Evolutionary conservation across 345 rosid genomes (phyloP), one percentile per base, ranked within the genome.

Genomic region (Cardamine resedifolia): DNA sequence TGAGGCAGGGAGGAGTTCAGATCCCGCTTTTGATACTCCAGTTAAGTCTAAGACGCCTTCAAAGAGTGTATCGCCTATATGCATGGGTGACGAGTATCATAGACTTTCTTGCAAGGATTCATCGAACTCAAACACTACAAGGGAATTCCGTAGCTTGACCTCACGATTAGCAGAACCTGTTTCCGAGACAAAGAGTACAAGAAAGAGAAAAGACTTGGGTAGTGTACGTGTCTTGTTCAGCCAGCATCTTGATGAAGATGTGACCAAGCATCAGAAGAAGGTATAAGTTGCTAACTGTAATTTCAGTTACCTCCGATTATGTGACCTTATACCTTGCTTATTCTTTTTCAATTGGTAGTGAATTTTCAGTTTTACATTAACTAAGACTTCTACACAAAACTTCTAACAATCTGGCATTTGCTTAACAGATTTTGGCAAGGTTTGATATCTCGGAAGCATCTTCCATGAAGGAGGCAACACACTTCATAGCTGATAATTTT

Each of bases 181-280:
- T 74, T 75, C 82, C 47, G 77, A 79, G 45, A 66, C 63, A 24
- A 91, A 84, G 78, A 85, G 81, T 72, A 52, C 67, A 49, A 82
- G 96, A 81, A 91, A 84, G 86, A 84, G 90, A 80, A 89, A 85
- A 76, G 96, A 91, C 60, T 80, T 91, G 88, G 60, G 82, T 57
- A 77, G 79, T 70, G 67, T 95, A 71, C 53, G 84, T 66, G 87
- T 90, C 74, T 72, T 95, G 72, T 88, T 84, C 79, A 95, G 99
- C 89, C 88, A 85, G 60, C 99, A 90, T 82, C 81, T 95, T 82
- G 88, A 91, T 71, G 96, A 83, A 58, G 88, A 87, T 58, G 82
- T 80, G 75, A 66, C 85, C 68, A 88, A 81, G 83, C 96, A 86
- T 71, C 97, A 85, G 84, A 85, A 70, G 73, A 91, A 91, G 96